Evolutionary conservation across 148 eudicot genomes (phyloP).

Genomic region (Heliamphora exappendiculata): DNA sequence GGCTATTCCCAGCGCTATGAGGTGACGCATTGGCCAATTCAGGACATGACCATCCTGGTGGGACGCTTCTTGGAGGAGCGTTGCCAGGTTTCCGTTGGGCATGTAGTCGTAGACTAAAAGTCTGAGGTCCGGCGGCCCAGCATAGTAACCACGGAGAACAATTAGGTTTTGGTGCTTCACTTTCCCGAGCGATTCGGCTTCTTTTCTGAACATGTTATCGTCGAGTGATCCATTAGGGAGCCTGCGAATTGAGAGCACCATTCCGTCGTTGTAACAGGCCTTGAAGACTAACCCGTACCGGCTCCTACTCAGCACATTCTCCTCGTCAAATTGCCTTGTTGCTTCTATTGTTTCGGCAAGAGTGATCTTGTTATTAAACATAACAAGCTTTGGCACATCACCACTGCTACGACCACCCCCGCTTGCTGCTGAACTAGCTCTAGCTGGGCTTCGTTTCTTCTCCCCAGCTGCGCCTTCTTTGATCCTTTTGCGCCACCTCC

Average conservation of each 20-base stretch:
- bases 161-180: conserved; percentile 55
- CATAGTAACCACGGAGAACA: conserved; percentile 58
- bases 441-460: conserved; percentile 47
- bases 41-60: conserved; percentile 70
- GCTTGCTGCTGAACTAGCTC: conserved; percentile 35
- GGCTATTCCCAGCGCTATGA: conserved; percentile 57
- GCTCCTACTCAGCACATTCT: conserved; percentile 52
- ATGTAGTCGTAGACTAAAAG: conserved; percentile 55
- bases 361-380: conserved; percentile 58
- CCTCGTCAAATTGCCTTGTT: conserved; percentile 64
- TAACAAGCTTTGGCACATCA: conserved; percentile 47
- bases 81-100: conserved; percentile 67
- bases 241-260: conserved; percentile 50
- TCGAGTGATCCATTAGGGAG: conserved; percentile 37
- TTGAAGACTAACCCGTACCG: conserved; percentile 50
- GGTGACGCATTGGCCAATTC: conserved; percentile 73
- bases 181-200: conserved; percentile 55
- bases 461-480: conserved; percentile 29
- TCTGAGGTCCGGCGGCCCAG: conserved; percentile 40
- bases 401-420: conserved; percentile 39
- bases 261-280: conserved; percentile 50
- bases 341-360: conserved; percentile 58
- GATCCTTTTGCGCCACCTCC: conserved; percentile 46
- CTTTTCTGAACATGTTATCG: conserved; percentile 38
- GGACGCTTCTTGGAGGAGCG: conserved; percentile 63